Evolutionary conservation across 2,329 filamentous ascomycete genomes (phyloP), one percentile per base, ranked within the genome.

Genomic region (Rhinocladiella mackenziei): DNA sequence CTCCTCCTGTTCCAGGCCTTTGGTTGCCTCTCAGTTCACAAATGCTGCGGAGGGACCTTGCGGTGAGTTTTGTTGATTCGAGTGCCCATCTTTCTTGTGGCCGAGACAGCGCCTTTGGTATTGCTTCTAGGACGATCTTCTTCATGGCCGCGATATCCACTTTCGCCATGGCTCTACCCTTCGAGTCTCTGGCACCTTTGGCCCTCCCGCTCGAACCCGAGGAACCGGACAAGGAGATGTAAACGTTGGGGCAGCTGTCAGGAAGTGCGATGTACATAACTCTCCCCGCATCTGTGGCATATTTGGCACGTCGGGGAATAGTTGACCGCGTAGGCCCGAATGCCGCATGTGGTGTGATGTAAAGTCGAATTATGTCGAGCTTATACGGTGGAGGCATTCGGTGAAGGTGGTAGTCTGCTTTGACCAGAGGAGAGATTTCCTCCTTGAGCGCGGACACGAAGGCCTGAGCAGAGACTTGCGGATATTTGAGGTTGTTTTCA

Each of bases 261-360:
- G 89, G 88, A 57, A 94, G 91, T 1, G 86, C 84, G 48, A 94
- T 72, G 58, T 87, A 92, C 28, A 94, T 77, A 2, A 84, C 83
- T 52, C 81, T 77, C 9, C 81, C 81, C 1, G 78, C 70, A 52
- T 87, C 81, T n/a, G 71, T 73, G 32, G 48, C 51, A 53, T 10
- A 55, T 44, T 58, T 64, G 45, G 60, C 63, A 15, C 62, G 53
- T 23, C 65, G 61, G 37, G 73, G 72, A 18, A 54, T 39, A 11
- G 36, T 51, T 7, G 43, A 40, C 13, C 35, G 37, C 5, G 32
- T 19, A 11, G 65, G 66, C 56, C 83, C 84, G 62, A 94, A 94
- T 0, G 87, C 87, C 1, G 86, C 86, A 61, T 92, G 84, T 14
- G 48, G 47, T 51, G 88, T 70, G 46, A 89, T 78, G 58, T 88